Evolutionary conservation across 2,329 filamentous ascomycete species (phyloP).

Genomic region (Ambrosiella xylebori): DNA sequence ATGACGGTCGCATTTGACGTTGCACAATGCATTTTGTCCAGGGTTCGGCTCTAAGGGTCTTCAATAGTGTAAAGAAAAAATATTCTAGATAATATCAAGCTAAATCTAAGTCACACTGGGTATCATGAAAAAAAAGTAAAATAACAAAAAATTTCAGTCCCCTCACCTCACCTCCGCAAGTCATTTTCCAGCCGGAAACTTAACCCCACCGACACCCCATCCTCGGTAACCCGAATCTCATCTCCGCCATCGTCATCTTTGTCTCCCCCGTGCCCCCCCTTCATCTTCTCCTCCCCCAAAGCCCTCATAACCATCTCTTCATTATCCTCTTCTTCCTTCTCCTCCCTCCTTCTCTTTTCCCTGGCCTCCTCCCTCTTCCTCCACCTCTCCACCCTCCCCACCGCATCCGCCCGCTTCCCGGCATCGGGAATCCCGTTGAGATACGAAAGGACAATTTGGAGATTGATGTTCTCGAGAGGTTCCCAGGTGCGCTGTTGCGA

Average conservation of each 20-base stretch:
- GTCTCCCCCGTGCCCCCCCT: not conserved
- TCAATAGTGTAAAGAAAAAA: not conserved
- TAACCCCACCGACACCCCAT: not conserved
- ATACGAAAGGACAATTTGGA: conserved; percentile 1
- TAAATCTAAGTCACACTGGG: not conserved
- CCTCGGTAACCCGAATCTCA: not conserved
- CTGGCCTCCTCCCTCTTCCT: not conserved
- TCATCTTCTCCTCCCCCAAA: not conserved
- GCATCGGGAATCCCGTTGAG: not conserved
- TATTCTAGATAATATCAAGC: not conserved
- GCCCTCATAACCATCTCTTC: not conserved
- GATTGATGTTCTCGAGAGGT: conserved; percentile 31
- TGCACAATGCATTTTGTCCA: no score
- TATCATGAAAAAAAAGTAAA: not conserved
- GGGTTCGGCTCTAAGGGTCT: no score
- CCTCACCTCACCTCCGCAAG: not conserved
- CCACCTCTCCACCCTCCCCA: not conserved
- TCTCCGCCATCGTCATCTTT: not conserved
- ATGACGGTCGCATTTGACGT: no score
- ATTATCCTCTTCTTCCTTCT: not conserved
- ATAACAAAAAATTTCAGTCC: not conserved
- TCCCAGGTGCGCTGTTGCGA: conserved; percentile 43
- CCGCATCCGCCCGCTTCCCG: not conserved
- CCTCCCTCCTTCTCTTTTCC: not conserved
- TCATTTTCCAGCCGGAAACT: not conserved